Evolutionary conservation across 1,139 yeast species (phyloP), one percentile per base, ranked within the genome.

Genomic region (Scheffersomyces quercinus): DNA sequence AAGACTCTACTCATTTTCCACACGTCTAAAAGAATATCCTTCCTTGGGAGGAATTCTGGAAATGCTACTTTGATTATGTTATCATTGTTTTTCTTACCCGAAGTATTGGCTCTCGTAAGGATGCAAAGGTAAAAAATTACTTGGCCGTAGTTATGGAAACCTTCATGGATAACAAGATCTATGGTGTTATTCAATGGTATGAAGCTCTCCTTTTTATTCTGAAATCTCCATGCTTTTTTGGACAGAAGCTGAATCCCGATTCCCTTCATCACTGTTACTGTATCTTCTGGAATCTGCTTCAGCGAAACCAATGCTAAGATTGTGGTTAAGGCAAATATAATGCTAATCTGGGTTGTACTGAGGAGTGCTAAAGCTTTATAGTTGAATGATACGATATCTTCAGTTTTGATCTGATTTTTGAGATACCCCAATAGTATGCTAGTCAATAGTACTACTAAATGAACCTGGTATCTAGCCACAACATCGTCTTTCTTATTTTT

Each of bases 101-200:
- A 29, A 30, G 42, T 35, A 16, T 40, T 40, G 28, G 26, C 45
- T 37, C 68, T 73, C n/a, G 81, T 73, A 36, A 83, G 64, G 6
- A 83, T 66, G 42, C 85, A 78, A 59, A 85, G 62, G 55, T 83
- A 83, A 55, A 74, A 82, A 1, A 83, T 68, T 7, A 83, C 88
- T 56, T 79, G 81, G 12, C 78, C 79, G 50, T 81, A 76, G 6
- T 82, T 81, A 48, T 71, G 74, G 55, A 84, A 83, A 1, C 86
- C 89, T 58, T 85, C 91, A 54, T 83, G 84, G 29, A 85, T 79
- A 0, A 83, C 80, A 26, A 84, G 59, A 57, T 83, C 88, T 4
- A 78, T 73, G 40, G 84, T 73, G 37, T 67, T 67, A 37, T 73
- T 77, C 34, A 73, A 63, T 0, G 88, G 83, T 11, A 82, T 70